phyloP scores from a whole-genome alignment of 352 stramenopile genomes.

The Sclerospora graminicola region DNA sequence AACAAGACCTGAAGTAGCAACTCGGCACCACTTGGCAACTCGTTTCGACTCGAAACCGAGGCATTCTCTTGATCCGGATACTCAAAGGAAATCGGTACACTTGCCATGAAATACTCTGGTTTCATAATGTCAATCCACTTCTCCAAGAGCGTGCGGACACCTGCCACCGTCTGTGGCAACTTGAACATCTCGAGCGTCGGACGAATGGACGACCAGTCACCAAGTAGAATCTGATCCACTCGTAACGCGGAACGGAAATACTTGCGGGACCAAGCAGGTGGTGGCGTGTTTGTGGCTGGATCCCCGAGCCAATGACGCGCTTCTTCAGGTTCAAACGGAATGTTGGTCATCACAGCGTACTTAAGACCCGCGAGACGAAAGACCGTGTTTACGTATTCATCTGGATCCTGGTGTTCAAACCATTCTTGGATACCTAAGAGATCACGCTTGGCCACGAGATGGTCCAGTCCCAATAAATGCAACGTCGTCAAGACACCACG shows the following conservation, averaged over 20 bases:
- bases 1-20: constrained; percentile 87
- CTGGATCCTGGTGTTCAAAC: constrained; percentile 66
- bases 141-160: constrained; percentile 69
- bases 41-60: constrained; percentile 5
- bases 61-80: constrained; percentile 31
- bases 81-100: constrained; percentile 81
- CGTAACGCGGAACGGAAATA: constrained; percentile 86
- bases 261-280: constrained; percentile 38
- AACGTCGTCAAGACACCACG: no score
- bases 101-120: constrained; percentile 92
- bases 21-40: constrained; percentile 31
- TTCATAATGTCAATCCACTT: constrained; percentile 90
- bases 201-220: constrained; percentile 72
- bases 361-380: no score
- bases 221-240: constrained; percentile 87
- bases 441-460: constrained; percentile 61
- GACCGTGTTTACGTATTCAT: constrained; percentile 70
- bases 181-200: constrained; percentile 42
- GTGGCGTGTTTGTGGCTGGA: constrained; percentile 25
- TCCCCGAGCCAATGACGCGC: constrained; percentile 45
- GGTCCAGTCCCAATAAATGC: constrained; percentile 56
- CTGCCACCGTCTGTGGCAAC: constrained; percentile 61
- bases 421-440: constrained; percentile 75
- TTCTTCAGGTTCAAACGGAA: no score
- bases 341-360: no score